Base-by-base conservation (phyloP, 768 basidiomycete species). In the Russula lepida region DNA sequence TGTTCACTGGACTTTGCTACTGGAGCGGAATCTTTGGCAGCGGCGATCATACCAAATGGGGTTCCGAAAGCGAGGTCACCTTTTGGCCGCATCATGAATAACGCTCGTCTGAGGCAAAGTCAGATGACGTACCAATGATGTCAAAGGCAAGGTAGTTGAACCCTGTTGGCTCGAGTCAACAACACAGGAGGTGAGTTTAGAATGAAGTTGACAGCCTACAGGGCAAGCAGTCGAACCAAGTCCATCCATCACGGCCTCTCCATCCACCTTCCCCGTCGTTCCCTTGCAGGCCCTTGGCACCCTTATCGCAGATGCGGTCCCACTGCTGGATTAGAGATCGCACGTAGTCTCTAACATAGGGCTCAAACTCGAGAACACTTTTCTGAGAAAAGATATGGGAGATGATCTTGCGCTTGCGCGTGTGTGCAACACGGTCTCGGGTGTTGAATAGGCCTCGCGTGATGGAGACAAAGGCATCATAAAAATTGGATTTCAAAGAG, bases 331-430 rank as follows among this genome's bases (percentile, higher is more conserved):
- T 69, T 56, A 93, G 71, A 37, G 79, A 74, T 0, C 67, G 71
- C 15, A 91, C 81, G 68, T 88, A 84, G 1, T 74, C 68, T 7
- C 82, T 76, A 58, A 92, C 81, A 62, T 90, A 82, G 0, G 89
- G 88, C 71, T 94, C 91, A 62, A 95, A 95, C 66, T 91, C 88
- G 60, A 89, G 70, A 4, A 95, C 90, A 57, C 73, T 89, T 76
- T 93, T 93, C 69, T 88, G 86, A 1, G 86, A 85, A 73, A 90
- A 90, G 67, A 91, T 86, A 69, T 89, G 84, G 0, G 89, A 86
- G 49, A 95, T 82, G 62, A 97, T 89, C 75, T 95, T 95, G 75
- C 92, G 84, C 73, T 93, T 94, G 46, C 92, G 83, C 3, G 88
- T 78, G 69, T 94, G 91, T 58, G 89, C 87, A 2, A 70, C 68